A percentile compares a stretch with the other conserved stretches of the same genome.
Evolutionary conservation across 768 basidiomycete species (phyloP).

Genomic region (Mycena epipterygia): DNA sequence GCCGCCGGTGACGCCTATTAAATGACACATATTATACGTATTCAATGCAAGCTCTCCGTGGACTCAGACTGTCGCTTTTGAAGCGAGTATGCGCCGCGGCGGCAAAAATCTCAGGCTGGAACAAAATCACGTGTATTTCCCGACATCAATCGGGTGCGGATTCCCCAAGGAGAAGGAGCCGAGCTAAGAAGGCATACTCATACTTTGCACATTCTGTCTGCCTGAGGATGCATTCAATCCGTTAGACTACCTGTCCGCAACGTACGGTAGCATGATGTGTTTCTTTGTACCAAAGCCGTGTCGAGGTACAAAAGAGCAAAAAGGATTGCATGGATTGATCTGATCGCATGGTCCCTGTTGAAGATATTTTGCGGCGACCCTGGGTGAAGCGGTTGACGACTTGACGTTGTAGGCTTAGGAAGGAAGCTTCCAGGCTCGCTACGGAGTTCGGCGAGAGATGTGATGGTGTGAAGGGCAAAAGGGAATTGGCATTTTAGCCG

Average conservation of each 20-base stretch:
- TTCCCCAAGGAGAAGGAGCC: no score
- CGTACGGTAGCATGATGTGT: background rate
- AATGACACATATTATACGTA: slow-evolving; percentile 29
- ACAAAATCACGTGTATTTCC: background rate
- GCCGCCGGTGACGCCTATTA: slow-evolving; percentile 32
- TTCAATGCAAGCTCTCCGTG: slow-evolving; percentile 23
- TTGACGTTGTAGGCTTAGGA: no score
- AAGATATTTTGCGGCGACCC: no score
- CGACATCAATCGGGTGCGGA: no score
- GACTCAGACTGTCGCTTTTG: no score
- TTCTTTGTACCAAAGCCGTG: slow-evolving; percentile 19
- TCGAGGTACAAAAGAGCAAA: slow-evolving; percentile 19
- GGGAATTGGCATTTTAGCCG: no score
- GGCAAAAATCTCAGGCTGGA: background rate
- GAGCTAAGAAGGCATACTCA: no score
- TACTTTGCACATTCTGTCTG: no score
- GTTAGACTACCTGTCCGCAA: background rate
- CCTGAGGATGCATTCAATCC: background rate
- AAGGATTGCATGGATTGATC: background rate
- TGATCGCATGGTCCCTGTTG: background rate
- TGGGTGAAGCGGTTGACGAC: no score
- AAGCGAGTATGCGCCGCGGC: background rate
- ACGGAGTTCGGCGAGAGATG: background rate
- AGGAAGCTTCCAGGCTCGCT: background rate
- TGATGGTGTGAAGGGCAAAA: slow-evolving; percentile 7